These are phyloP conservation scores for Sideroxylon spinosum DNA, from an alignment of 179 eudicot genomes.

Conservation along the genomic window DNA sequence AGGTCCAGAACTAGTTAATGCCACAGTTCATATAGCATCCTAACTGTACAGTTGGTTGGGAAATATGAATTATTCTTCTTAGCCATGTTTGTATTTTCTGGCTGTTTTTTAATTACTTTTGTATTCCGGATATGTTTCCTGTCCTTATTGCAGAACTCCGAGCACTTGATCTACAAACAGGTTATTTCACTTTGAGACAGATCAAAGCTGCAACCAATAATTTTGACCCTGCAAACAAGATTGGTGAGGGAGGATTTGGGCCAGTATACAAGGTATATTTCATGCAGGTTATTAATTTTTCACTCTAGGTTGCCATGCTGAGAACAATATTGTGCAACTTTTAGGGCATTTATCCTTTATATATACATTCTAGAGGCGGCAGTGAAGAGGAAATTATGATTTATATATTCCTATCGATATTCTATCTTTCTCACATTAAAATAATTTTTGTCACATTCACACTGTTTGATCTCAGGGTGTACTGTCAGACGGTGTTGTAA, in stretches of 20 bases:
- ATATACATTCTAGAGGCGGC: no score
- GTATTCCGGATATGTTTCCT: not conserved
- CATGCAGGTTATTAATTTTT: not conserved
- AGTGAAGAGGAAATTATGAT: not conserved
- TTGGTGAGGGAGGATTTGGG: constrained; percentile 66
- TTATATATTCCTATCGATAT: not conserved
- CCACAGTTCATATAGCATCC: not conserved
- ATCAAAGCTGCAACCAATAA: constrained; percentile 48
- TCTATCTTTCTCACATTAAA: not conserved
- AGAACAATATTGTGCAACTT: not conserved
- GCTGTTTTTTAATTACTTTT: not conserved
- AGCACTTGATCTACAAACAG: constrained; percentile 40
- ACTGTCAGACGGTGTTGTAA: constrained; percentile 54
- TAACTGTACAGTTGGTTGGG: no score
- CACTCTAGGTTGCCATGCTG: not conserved
- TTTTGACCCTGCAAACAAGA: constrained; percentile 48
- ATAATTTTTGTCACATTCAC: not conserved
- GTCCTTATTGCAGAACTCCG: constrained; percentile 24
- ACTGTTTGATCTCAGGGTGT: constrained; percentile 42
- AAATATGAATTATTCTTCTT: not conserved
- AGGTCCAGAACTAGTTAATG: not conserved
- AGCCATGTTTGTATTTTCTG: not conserved
- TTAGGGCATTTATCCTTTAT: not conserved
- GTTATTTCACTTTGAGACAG: constrained; percentile 43
- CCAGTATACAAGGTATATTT: constrained; percentile 49